Base-by-base conservation (phyloP, 2,329 filamentous ascomycete species). In the Lachnum nothofagi region DNA sequence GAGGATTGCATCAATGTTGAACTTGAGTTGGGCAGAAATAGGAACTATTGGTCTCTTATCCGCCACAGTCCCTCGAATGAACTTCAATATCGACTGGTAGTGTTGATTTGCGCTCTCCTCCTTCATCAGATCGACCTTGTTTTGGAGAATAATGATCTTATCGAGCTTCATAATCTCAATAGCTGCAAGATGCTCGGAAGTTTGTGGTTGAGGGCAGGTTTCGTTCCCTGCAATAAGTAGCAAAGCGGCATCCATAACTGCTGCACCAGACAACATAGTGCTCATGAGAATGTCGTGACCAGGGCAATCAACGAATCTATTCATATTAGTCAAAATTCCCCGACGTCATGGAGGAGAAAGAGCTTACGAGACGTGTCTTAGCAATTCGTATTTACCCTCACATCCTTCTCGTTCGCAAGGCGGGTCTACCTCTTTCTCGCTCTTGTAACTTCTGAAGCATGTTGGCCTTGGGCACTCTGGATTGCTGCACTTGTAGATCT, bases 251-350 rank as follows among this genome's bases (percentile, higher is more conserved):
- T 98, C 93, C 93, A 98, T 98, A 80, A 98, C 93, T 57, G 93
- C 93, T 63, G 93, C 93, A 66, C 93, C 93, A 67, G 93, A 98
- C 78, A 98, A 85, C 93, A 98, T 98, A 64, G 93, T 98, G 74
- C 91, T 97, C 93, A 98, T 98, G 70, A 98, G 91, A 90, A 98
- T 98, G 75, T 98, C 93, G 88, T 98, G 93, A 72, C 93, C 93
- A 49, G 93, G 93, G 78, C 93, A 97, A 72, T 97, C 93, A 61
- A 97, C 93, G 69, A 97, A 98, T 14, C 88, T 91, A 59, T 45
- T 61, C 5, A 53, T 22, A 51, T 69, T 49, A 68, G 63, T 56
- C 17, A 25, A 34, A 24, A 33, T 2, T 39, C n/a, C n/a, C n/a
- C n/a, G n/a, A n/a, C n/a, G n/a, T n/a, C n/a, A n/a, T n/a, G n/a